Evolutionary conservation across 176 grass and related monocot genomes (phyloP).

Genomic region (Carex myosuroides): DNA sequence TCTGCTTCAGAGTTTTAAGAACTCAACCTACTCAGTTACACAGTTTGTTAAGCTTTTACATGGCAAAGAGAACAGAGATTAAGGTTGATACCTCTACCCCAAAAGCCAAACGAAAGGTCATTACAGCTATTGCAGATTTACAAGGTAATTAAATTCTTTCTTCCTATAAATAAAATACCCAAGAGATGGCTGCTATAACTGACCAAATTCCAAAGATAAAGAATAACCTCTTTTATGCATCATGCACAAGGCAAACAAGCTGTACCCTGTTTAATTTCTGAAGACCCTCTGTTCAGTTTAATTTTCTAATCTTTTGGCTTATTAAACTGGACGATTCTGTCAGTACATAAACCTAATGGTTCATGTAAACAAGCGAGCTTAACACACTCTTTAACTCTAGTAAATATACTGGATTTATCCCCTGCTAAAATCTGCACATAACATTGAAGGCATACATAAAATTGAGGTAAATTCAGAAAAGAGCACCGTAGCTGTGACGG

Average conservation of each 20-base stretch:
- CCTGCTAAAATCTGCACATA: not conserved
- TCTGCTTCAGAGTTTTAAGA: not conserved
- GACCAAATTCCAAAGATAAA: not conserved
- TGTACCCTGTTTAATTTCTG: not conserved
- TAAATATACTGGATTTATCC: not conserved
- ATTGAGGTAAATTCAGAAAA: slow-evolving; percentile 66
- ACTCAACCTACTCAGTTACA: not conserved
- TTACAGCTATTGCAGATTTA: slow-evolving; percentile 51
- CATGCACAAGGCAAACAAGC: not conserved
- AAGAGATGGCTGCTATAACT: not conserved
- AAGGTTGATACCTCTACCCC: slow-evolving; percentile 27
- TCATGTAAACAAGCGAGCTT: not conserved
- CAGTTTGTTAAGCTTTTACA: too few relatives aligned
- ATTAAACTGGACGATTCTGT: not conserved
- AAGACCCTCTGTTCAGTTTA: not conserved
- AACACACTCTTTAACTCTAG: not conserved
- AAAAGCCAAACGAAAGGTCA: slow-evolving; percentile 58
- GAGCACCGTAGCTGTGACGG: slow-evolving; percentile 50
- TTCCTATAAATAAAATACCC: not conserved
- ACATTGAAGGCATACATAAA: slow-evolving; percentile 52
- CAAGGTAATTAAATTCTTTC: slow-evolving; percentile 31
- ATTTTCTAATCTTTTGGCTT: not conserved
- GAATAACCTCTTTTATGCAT: too few relatives aligned
- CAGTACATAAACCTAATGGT: not conserved
- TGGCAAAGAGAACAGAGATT: slow-evolving; percentile 22